A percentile compares a stretch with the other conserved stretches of the same genome.
phyloP scores from a whole-genome alignment of 805 yeast species.

The Wickerhamiella kurtzmanii region DNA sequence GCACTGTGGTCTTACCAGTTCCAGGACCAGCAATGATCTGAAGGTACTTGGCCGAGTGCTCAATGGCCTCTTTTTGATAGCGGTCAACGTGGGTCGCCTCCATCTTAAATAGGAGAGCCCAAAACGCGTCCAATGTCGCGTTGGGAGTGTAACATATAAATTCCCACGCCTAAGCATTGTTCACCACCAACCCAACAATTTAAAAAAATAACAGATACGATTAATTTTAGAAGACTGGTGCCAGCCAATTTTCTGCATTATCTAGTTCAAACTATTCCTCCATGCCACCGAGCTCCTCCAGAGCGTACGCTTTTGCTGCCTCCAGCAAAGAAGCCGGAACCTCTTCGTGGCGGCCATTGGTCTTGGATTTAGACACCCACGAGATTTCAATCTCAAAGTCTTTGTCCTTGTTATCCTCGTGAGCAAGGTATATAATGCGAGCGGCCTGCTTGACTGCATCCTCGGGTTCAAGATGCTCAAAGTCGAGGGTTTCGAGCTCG shows the following conservation, averaged over 20 bases:
- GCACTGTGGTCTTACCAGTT: constrained; percentile 69
- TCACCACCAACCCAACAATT: too few species aligned
- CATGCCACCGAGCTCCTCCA: constrained; percentile 68
- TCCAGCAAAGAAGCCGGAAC: constrained; percentile 68
- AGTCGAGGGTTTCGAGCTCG: constrained; percentile 81
- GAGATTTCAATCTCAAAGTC: constrained; percentile 90
- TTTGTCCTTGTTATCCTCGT: constrained; percentile 95
- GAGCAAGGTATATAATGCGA: constrained; percentile 80
- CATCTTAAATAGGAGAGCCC: neutral
- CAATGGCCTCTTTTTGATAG: constrained; percentile 35
- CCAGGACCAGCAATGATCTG: constrained; percentile 56
- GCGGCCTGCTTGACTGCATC: constrained; percentile 94
- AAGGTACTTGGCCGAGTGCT: constrained; percentile 30
- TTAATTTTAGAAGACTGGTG: too few species aligned
- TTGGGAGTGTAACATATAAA: too few species aligned
- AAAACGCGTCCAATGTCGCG: neutral
- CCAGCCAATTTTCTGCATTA: neutral
- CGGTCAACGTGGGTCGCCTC: constrained; percentile 22
- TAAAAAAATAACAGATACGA: too few species aligned
- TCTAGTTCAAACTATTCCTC: constrained; percentile 29
- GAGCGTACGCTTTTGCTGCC: constrained; percentile 76
- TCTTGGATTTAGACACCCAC: constrained; percentile 70
- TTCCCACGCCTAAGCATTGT: too few species aligned
- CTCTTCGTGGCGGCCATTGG: constrained; percentile 64
- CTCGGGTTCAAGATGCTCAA: constrained; percentile 49